phyloP scores from a whole-genome alignment of 2,329 filamentous ascomycete genomes.

The Fusarium albosuccineum region DNA sequence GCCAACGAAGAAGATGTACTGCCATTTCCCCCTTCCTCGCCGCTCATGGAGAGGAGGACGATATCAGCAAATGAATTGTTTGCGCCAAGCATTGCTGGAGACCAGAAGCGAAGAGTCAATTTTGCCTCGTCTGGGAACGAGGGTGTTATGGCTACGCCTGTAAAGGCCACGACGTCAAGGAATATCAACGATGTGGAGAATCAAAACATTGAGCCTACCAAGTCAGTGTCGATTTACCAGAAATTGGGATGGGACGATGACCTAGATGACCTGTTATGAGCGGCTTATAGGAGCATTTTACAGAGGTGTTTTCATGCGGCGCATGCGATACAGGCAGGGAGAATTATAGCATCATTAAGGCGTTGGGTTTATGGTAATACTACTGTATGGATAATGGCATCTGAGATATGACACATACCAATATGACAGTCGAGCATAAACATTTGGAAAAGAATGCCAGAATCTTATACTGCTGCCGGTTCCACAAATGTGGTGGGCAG shows the following conservation, averaged over 20 bases:
- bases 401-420: conserved; percentile 38
- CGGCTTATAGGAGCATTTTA: conserved; percentile 40
- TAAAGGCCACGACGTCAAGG: conserved; percentile 48
- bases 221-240: conserved; percentile 63
- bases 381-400: conserved; percentile 42
- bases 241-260: conserved; percentile 71
- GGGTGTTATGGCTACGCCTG: conserved; percentile 56
- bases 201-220: conserved; percentile 33
- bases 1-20: conserved; percentile 42
- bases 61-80: conserved; percentile 27
- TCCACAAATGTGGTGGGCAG: conserved; percentile 76
- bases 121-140: conserved; percentile 29
- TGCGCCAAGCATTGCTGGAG: conserved; percentile 25
- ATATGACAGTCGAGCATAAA: conserved; percentile 26
- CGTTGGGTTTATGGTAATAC: conserved; percentile 38
- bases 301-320: conserved; percentile 37
- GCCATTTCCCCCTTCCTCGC: conserved; percentile 54
- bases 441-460: conserved; percentile 2
- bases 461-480: conserved; percentile 45
- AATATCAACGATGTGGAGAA: conserved; percentile 21
- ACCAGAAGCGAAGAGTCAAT: conserved; percentile 35
- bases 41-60: conserved; percentile 47
- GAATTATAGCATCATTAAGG: conserved; percentile 41
- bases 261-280: conserved; percentile 60
- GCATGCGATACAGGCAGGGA: conserved; percentile 32